Conservation (phyloP, 23 red algal genomes). For the Gracilaria vermiculophylla region DNA sequence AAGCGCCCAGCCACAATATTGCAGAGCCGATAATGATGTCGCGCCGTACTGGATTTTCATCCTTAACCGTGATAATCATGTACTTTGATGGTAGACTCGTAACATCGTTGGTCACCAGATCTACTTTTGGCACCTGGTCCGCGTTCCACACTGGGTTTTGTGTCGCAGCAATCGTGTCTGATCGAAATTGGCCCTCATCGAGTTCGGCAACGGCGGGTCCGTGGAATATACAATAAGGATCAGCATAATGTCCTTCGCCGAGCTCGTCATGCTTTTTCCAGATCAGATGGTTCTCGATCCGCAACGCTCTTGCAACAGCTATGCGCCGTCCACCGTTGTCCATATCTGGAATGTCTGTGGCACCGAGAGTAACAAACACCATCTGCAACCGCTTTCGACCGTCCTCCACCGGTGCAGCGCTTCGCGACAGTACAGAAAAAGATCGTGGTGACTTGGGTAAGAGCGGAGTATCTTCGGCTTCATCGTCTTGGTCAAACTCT, state of each 20-base stretch:
- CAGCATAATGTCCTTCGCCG: slow-evolving; percentile 44
- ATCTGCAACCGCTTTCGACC: not conserved
- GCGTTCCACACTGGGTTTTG: slow-evolving; percentile 47
- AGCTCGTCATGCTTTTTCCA: slow-evolving; percentile 61
- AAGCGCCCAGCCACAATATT: slow-evolving; percentile 23
- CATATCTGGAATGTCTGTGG: slow-evolving; percentile 46
- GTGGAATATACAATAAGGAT: slow-evolving; percentile 55
- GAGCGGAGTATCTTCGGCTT: not conserved
- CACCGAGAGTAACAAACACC: slow-evolving; percentile 24
- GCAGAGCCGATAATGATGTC: slow-evolving; percentile 41
- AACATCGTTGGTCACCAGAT: not conserved
- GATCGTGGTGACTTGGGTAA: slow-evolving; percentile 5
- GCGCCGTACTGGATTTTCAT: slow-evolving; percentile 29
- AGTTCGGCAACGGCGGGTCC: slow-evolving; percentile 42
- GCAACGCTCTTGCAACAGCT: slow-evolving; percentile 32
- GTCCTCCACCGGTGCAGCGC: not conserved
- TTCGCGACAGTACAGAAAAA: not conserved
- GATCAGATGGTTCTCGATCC: slow-evolving; percentile 18
- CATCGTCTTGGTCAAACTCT: not conserved
- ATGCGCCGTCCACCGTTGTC: slow-evolving; percentile 50
- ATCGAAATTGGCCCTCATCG: slow-evolving; percentile 43
- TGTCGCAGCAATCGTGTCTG: slow-evolving; percentile 27
- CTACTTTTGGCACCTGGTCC: slow-evolving; percentile 35
- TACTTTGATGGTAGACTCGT: not conserved
- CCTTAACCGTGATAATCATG: slow-evolving; percentile 46